Base-by-base conservation (phyloP, 2,329 filamentous ascomycete genomes). In the Chrysoporthe deuterocubensis region DNA sequence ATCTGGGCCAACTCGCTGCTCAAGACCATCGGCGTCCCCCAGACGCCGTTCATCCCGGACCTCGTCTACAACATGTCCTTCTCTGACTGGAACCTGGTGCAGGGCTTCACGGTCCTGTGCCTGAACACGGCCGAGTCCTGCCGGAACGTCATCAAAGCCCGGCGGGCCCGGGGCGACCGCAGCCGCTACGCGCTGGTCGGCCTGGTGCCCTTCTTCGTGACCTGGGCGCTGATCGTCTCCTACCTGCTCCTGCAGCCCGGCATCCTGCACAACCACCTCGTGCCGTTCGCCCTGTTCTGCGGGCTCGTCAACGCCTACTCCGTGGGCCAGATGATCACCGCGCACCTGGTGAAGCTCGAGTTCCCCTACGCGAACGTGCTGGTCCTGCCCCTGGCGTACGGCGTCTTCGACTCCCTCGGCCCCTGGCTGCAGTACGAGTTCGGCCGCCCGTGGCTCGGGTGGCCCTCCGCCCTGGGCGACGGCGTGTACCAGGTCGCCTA, bases 351-450 rank as follows among this genome's bases (percentile, higher is more conserved):
- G 69, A 92, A 95, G 80, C 87, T 92, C 54, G 86, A 87, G 14
- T 99, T 97, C 82, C 96, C 96, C 6, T 96, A 95, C 84, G 89
- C 90, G 79, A 98, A 98, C 79, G 88, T 97, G 21, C 84, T 98
- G 60, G 86, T 90, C 54, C 78, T 94, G 32, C 95, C 95, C 0
- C 84, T 99, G 32, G 85, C 88, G 42, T 90, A 89, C 72, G 95
- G 90, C 67, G 91, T 97, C 21, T 75, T 92, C 69, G 96, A 99
- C 79, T 92, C 91, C 21, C 76, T 93, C 1, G 95, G 93, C 0
- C 92, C 94, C 1, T 74, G 85, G 40, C 77, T 94, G 26, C 83
- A 91, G 37, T 78, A 83, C 54, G 69, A 80, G 71, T 80, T 84
- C 26, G 78, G 83, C 62, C 69, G 85, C 37, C 88, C 90, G 26